Evolutionary conservation across 345 rosid genomes (phyloP), one percentile per base, ranked within the genome.

Genomic region (Salix arbutifolia): DNA sequence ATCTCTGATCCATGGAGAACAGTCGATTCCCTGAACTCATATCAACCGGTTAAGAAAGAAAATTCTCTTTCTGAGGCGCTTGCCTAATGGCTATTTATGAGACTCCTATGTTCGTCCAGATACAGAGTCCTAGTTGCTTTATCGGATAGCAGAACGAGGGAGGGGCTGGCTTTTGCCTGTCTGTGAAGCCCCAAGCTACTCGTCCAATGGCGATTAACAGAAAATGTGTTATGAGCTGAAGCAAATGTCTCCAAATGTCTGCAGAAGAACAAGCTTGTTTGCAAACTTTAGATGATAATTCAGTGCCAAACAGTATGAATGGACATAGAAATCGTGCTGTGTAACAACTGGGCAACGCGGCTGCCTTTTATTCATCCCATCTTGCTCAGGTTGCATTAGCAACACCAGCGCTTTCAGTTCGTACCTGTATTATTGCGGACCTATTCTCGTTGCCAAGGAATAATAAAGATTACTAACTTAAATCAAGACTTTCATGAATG

Each of bases 141-240:
- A 56, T 17, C 42, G 46, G 28, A 42, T 60, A 3, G 53, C 38
- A 50, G 35, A 38, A 37, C 19, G 38, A 6, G 89, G 83, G 0
- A 89, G 89, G 89, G 16, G 85, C 77, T 25, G 2, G 17, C 18
- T 19, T 35, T 52, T 30, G 42, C 16, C 53, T 68, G 2, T 42
- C 21, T 11, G n/a, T 16, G 11, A 26, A n/a, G 25, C 21, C 25
- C 26, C 7, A n/a, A 35, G 12, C 52, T 56, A n/a, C 35, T 71
- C 30, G 1, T 1, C 62, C 38, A 26, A 21, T 42, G 40, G n/a
- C 6, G 12, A 65, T 65, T 33, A 0, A 33, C 40, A 65, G 69
- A 31, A 6, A 0, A 18, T 19, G 13, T 58, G 31, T 5, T 53
- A 44, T 33, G 31, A 35, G 67, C 68, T 73, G 76, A 61, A 35